phyloP scores from a whole-genome alignment of 345 rosid genomes.

The Syzygium aqueum region DNA sequence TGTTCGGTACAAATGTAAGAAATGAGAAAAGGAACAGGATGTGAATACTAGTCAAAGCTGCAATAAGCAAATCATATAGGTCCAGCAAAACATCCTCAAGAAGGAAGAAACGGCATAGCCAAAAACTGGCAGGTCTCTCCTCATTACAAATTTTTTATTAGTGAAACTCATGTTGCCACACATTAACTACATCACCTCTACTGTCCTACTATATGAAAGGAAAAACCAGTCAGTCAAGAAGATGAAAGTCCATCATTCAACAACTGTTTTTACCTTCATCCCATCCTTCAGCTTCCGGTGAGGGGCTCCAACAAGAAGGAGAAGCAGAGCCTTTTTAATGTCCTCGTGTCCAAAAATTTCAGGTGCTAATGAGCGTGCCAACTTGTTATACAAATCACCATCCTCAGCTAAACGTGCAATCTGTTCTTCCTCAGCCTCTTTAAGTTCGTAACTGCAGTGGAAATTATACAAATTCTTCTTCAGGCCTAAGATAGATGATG shows the following conservation, averaged over 20 bases:
- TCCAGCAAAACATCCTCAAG: neutral
- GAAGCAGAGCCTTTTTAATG: slow-evolving; percentile 88
- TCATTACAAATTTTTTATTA: neutral
- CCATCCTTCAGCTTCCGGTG: slow-evolving; percentile 91
- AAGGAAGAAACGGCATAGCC: neutral
- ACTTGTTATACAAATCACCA: slow-evolving; percentile 92
- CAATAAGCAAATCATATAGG: neutral
- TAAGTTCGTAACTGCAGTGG: slow-evolving; percentile 67
- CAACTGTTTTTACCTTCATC: slow-evolving; percentile 64
- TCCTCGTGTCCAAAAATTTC: slow-evolving; percentile 99
- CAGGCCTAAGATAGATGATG: neutral
- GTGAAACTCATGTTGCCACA: neutral
- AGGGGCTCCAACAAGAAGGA: slow-evolving; percentile 96
- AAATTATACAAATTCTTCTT: neutral
- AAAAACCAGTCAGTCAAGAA: neutral
- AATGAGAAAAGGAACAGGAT: neutral
- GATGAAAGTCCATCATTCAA: neutral
- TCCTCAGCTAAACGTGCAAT: slow-evolving; percentile 87
- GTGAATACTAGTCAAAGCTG: neutral
- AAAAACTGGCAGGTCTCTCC: neutral
- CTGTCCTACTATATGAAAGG: neutral
- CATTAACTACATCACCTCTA: neutral
- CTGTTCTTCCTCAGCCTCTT: slow-evolving; percentile 82
- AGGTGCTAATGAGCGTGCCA: slow-evolving; percentile 87
- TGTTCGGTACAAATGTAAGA: neutral